Base-by-base conservation (phyloP, 352 stramenopile species). In the Peronospora belbahrii region DNA sequence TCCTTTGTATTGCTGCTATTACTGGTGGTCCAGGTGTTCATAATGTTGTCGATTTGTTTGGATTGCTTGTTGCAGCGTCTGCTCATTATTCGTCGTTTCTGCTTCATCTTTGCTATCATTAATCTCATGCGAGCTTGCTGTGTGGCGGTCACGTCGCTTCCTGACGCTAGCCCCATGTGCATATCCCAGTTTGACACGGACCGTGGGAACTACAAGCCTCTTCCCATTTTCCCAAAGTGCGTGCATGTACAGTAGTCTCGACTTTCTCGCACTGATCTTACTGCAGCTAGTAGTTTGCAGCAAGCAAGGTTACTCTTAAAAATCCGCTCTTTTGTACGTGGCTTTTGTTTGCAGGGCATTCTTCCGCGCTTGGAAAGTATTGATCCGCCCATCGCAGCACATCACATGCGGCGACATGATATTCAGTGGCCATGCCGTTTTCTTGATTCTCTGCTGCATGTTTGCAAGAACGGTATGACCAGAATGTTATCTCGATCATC, bases 401-500 rank as follows among this genome's bases (percentile, higher is more conserved):
- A 93, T 93, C 51, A 93, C 82, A 9, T 93, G 82, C 51, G 82
- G 82, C 52, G 82, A 93, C 42, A 93, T 93, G 82, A 74, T 93
- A 60, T 93, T 93, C 60, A 93, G 82, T 52, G 82, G 82, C 23
- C 82, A 93, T 58, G 75, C 76, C 4, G 82, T 93, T 10, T 93
- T 91, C 58, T 62, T 93, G 25, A 75, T 89, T 62, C 71, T 93
- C 32, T 90, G 76, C 52, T 69, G 65, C 40, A 89, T 88, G 73
- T 74, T 87, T 20, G 75, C 86, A 40, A 74, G 70, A 53, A 84
- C 76, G 65, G 81, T 93, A 55, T 45, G 69, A 6, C 13, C 17
- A 34, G 17, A 3, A 2, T 10, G 20, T n/a, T 22, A 18, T 27
- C 28, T 30, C n/a, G 15, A 22, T 11, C 22, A 24, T 30, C 9